Base-by-base conservation (phyloP, 164 flowering plant species). In the Magnolia kwangsiensis region DNA sequence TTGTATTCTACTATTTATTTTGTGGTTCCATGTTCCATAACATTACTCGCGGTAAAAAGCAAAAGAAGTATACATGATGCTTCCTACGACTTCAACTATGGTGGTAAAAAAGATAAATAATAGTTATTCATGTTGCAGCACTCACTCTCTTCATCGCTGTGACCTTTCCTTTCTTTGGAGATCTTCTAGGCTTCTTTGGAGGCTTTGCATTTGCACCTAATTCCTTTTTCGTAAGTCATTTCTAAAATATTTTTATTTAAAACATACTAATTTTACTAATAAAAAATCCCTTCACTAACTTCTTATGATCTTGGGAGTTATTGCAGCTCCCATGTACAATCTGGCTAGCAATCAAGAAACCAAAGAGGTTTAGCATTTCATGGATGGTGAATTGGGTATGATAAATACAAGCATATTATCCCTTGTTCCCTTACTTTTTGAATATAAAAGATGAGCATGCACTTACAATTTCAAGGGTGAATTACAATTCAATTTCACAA, bases 131-230 rank as follows among this genome's bases (percentile, higher is more conserved):
- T 59, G 10, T 73, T 77, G 79, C 91, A 95, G 98, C 90, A 23
- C 81, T 91, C 70, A 95, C 98, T 1, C 79, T 93, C 18, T 86
- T 95, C 58, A 68, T 93, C 23, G 98, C 90, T 29, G 89, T 93
- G 7, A 90, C 93, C 1, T 95, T 95, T 76, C 98, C 98, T 21
- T 95, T 95, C 89, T 93, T 95, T 58, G 97, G 97, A 0, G 98
- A 92, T 84, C 95, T 95, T 74, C 90, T 95, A 49, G 98, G 97
- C 65, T 95, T 95, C 90, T 95, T 95, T 65, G 98, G 98, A 10
- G 98, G 98, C 80, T 91, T 95, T 76, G 98, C 93, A 19, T 93
- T 92, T 69, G 92, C 98, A 76, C 95, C 98, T 21, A 95, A 91
- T 74, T 87, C 98, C 37, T 95, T 85, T 67, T 91, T 93, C 80